Percentiles rank a stretch among this genome's conserved stretches.
These are phyloP conservation scores for Colletotrichum kahawae DNA, from an alignment of 2,329 filamentous ascomycete species.

Conservation along the genomic window DNA sequence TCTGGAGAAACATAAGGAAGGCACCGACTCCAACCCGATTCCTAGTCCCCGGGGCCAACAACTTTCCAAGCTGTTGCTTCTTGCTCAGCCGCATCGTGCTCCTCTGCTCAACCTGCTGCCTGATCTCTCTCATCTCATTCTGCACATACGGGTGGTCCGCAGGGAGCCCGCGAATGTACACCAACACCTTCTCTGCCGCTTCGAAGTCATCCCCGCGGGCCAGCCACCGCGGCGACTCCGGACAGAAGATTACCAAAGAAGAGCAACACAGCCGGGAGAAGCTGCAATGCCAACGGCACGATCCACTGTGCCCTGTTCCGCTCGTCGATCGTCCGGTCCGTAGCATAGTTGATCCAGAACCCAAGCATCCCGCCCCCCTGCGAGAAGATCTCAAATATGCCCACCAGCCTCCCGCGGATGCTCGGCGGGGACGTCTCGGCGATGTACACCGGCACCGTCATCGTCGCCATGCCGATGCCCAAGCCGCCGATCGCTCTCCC, in stretches of 20 bases:
- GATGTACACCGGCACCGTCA: slow-evolving; percentile 63
- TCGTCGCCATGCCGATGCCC: slow-evolving; percentile 54
- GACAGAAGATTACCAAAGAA: slow-evolving; percentile 35
- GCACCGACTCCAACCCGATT: slow-evolving; percentile 17
- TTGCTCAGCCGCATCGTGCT: slow-evolving; percentile 30
- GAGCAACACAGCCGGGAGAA: slow-evolving; percentile 41
- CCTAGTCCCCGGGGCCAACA: not conserved
- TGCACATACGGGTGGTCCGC: slow-evolving; percentile 42
- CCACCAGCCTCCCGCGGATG: slow-evolving; percentile 56
- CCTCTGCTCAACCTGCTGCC: slow-evolving; percentile 55
- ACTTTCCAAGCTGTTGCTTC: slow-evolving; percentile 27
- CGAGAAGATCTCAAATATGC: slow-evolving; percentile 56
- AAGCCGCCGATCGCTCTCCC: slow-evolving; percentile 58
- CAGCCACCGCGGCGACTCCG: slow-evolving; percentile 42
- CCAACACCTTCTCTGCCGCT: slow-evolving; percentile 40
- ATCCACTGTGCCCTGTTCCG: slow-evolving; percentile 38
- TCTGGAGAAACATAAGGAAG: slow-evolving; percentile 29
- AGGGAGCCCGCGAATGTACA: slow-evolving; percentile 44
- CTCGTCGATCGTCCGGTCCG: slow-evolving; percentile 27
- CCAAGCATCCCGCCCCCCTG: slow-evolving; percentile 55
- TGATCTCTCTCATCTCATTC: slow-evolving; percentile 41
- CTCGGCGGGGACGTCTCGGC: slow-evolving; percentile 60
- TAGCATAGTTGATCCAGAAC: slow-evolving; percentile 41
- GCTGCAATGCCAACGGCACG: slow-evolving; percentile 47
- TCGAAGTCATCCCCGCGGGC: slow-evolving; percentile 38